Evolutionary conservation across 2,329 filamentous ascomycete genomes (phyloP).

Genomic region (Sclerotinia minor): DNA sequence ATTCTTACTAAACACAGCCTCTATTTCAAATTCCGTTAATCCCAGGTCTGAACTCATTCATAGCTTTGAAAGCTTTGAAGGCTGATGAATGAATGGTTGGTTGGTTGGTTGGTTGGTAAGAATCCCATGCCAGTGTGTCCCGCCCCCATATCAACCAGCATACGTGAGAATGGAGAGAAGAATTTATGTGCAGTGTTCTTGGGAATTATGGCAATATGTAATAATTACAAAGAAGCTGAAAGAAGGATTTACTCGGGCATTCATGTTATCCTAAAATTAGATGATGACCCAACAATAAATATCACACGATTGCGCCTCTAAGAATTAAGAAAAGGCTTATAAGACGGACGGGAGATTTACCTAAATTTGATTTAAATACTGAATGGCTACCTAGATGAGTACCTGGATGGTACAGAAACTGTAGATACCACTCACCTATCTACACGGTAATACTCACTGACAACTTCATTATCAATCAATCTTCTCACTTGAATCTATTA

Average conservation of each 20-base stretch:
- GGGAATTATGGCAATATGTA: neutral
- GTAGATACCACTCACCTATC: too few relatives aligned
- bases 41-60: neutral
- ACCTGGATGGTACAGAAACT: too few relatives aligned
- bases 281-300: neutral
- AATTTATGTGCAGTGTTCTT: neutral
- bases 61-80: neutral
- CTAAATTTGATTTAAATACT: neutral
- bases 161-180: neutral
- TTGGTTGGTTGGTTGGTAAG: neutral
- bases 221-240: neutral
- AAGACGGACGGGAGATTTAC: neutral
- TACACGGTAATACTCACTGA: too few relatives aligned
- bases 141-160: neutral
- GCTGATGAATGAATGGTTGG: neutral
- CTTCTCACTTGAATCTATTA: neutral
- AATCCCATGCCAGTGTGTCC: neutral
- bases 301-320: too few relatives aligned
- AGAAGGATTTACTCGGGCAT: neutral
- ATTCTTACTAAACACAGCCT: neutral
- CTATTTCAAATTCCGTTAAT: neutral
- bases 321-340: neutral
- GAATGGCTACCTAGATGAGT: neutral
- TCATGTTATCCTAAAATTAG: constrained; percentile 4
- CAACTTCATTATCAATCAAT: neutral